Conservation (phyloP, 805 yeast species). For the Metschnikowia bowlesiae region DNA sequence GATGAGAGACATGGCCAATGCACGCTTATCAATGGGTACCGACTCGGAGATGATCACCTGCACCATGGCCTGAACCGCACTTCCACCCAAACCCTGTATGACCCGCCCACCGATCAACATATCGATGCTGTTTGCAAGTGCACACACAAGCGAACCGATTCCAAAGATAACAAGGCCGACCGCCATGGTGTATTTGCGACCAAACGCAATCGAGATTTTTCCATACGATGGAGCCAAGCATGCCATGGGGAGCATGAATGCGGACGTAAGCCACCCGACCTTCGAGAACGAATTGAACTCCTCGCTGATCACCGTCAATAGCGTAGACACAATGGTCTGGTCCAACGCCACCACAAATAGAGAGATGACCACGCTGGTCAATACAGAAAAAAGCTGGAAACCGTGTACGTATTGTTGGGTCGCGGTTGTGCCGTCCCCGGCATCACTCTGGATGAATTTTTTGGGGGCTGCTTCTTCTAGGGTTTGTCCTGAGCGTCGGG, state of each 20-base stretch:
- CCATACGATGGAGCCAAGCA: constrained; percentile 56
- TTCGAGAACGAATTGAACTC: constrained; percentile 47
- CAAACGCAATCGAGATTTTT: constrained; percentile 50
- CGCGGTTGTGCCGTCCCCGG: constrained; percentile 40
- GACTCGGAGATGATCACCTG: constrained; percentile 55
- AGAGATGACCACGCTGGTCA: constrained; percentile 26
- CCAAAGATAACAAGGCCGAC: constrained; percentile 52
- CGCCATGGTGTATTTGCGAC: constrained; percentile 49
- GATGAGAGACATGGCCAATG: constrained; percentile 35
- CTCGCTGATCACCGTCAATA: constrained; percentile 46
- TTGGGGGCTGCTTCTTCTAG: neutral
- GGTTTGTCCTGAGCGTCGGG: neutral
- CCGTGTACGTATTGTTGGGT: constrained; percentile 34
- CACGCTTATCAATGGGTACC: constrained; percentile 41
- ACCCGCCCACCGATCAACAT: constrained; percentile 69
- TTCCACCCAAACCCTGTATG: constrained; percentile 68
- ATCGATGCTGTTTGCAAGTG: constrained; percentile 50
- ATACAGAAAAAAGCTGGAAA: constrained; percentile 19
- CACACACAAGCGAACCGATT: constrained; percentile 58
- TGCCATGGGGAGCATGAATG: constrained; percentile 52
- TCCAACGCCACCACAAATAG: constrained; percentile 48
- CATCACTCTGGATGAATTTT: constrained; percentile 27
- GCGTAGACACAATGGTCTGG: constrained; percentile 54
- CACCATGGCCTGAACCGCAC: constrained; percentile 57
- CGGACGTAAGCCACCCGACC: constrained; percentile 57